phyloP scores from a whole-genome alignment of 306 rosid genomes.

The Corylus heterophylla region DNA sequence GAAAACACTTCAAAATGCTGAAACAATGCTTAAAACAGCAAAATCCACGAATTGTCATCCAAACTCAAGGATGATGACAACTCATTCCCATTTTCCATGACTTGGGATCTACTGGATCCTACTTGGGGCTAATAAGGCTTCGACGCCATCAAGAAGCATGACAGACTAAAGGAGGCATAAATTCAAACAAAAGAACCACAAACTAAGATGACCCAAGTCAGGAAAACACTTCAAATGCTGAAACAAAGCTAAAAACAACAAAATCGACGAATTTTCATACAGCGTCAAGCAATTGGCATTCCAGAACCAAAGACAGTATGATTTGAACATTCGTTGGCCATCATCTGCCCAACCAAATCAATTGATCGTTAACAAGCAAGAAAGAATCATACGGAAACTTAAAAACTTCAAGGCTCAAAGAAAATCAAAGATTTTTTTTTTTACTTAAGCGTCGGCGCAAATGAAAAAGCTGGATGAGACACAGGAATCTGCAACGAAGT shows the following conservation, averaged over 20 bases:
- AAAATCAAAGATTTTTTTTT: constrained; percentile 15
- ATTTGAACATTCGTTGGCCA: constrained; percentile 16
- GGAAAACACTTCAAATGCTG: constrained; percentile 14
- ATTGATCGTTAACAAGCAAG: not conserved
- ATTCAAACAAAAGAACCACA: constrained; percentile 1
- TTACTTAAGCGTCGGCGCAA: too few species aligned
- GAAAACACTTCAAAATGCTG: constrained; percentile 11
- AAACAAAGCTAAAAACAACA: constrained; percentile 9
- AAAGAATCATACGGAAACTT: not conserved
- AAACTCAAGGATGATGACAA: constrained; percentile 75
- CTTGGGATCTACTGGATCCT: constrained; percentile 15
- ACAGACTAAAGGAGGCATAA: not conserved
- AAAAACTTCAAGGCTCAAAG: constrained; percentile 6
- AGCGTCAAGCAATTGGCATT: not conserved
- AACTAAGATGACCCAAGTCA: constrained; percentile 9
- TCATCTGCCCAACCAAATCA: constrained; percentile 8
- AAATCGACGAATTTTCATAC: not conserved
- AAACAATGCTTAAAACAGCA: constrained; percentile 10
- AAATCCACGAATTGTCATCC: not conserved
- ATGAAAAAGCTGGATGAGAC: not conserved
- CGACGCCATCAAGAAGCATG: constrained; percentile 26
- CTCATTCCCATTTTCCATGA: constrained; percentile 68
- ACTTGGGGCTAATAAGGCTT: constrained; percentile 25
- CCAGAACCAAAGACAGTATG: constrained; percentile 1
- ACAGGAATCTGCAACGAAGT: constrained; percentile 26